Evolutionary conservation across 768 basidiomycete genomes (phyloP), one percentile per base, ranked within the genome.

Genomic region (Phylloporus scabripes): DNA sequence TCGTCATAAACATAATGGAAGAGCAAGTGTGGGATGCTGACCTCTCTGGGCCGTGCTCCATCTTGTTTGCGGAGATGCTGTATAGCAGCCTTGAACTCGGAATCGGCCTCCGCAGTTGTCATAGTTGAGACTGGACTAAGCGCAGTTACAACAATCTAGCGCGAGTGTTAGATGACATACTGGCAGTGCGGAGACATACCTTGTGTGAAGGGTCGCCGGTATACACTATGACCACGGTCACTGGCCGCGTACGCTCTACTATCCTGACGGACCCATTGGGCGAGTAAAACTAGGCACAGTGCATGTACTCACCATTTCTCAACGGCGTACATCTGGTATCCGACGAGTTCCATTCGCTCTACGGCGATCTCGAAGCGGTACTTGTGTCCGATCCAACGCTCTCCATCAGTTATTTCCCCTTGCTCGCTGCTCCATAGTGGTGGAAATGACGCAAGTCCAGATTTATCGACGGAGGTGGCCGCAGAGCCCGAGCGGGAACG

Each of bases 321-420:
- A 8, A 92, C 90, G 0, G 87, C 89, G 62, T 91, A 92, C 48
- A 92, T 74, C 68, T 91, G 89, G 67, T 82, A 89, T 1, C 83
- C 83, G 17, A 72, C 52, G 42, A 68, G 60, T 39, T 80, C 68
- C 40, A 82, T 56, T 15, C 68, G 65, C 29, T 77, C 73, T 32
- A 75, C 70, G 7, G 73, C 72, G 48, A 80, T 65, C 57, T 76
- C 74, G 52, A 83, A 80, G 42, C 67, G 70, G 42, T 71, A 70
- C 17, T 73, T 71, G 9, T 68, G 60, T 1, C 73, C 74, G 15
- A 80, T 65, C 77, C 79, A 79, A 29, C 62, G 62, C 37, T 68
- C 64, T 15, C 65, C 65, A n/a, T 64, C 58, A 1, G 38, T 37
- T 21, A 23, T 26, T 17, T 64, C 54, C 1, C 23, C 47, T 7